Percentiles rank a stretch among this genome's conserved stretches.
Evolutionary conservation across 495 filamentous ascomycete species (phyloP).

Genomic region (Penicillium roqueforti): DNA sequence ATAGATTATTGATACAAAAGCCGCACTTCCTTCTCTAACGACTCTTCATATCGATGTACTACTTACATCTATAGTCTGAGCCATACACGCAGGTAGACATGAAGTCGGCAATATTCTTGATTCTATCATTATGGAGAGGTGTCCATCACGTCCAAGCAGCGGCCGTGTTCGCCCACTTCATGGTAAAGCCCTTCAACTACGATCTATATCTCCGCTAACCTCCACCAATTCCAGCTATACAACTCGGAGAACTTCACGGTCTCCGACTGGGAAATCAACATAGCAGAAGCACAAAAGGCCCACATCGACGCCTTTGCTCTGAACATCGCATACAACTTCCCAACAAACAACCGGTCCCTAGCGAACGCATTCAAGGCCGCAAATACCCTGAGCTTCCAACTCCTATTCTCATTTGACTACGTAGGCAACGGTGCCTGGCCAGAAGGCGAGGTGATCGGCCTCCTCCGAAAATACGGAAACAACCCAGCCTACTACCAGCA

Average conservation of each 20-base stretch:
- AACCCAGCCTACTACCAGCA: slow-evolving; percentile 52
- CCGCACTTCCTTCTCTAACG: not conserved
- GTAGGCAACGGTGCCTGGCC: slow-evolving; percentile 53
- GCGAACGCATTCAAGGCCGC: slow-evolving; percentile 54
- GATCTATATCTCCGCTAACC: not conserved
- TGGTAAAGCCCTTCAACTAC: slow-evolving; percentile 19
- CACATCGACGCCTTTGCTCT: slow-evolving; percentile 72
- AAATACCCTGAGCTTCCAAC: slow-evolving; percentile 49
- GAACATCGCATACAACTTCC: slow-evolving; percentile 59
- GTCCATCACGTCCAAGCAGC: not conserved
- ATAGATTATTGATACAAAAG: slow-evolving; percentile 1
- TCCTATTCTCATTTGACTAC: slow-evolving; percentile 71
- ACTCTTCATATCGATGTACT: not conserved
- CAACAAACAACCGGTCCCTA: slow-evolving; percentile 39
- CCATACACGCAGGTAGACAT: not conserved
- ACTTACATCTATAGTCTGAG: not conserved
- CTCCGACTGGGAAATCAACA: slow-evolving; percentile 57
- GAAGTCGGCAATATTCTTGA: slow-evolving; percentile 1
- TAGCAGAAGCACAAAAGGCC: slow-evolving; percentile 53
- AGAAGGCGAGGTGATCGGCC: slow-evolving; percentile 47
- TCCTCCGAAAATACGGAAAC: slow-evolving; percentile 55
- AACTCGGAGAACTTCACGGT: slow-evolving; percentile 28
- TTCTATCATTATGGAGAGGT: slow-evolving; percentile 3
- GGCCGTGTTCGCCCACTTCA: slow-evolving; percentile 36
- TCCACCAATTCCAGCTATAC: slow-evolving; percentile 20